Evolutionary conservation across 768 basidiomycete genomes (phyloP), one percentile per base, ranked within the genome.

Genomic region (Podaxis rugospora): DNA sequence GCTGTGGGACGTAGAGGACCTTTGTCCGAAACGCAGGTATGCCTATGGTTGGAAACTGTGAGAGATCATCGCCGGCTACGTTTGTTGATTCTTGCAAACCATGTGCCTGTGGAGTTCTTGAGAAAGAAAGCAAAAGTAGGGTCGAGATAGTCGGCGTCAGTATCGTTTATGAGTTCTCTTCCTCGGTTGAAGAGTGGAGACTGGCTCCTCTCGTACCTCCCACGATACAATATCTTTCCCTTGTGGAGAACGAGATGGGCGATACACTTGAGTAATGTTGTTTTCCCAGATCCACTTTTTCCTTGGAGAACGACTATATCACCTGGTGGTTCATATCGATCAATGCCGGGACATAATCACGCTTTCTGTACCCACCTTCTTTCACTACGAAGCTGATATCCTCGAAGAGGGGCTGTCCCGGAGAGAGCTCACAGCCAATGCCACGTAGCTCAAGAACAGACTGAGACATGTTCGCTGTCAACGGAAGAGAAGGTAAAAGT

Each of bases 1-100:
- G 79, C 72, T 96, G 94, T 0, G 94, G 93, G 25, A 95, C 87
- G 70, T 96, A 96, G 61, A 88, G 82, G 2, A 96, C 86, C 57
- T 80, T 82, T 0, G 88, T 93, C 54, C 94, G 85, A 73, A 87
- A 96, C 16, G 70, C 69, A 2, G 94, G 92, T 23, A 94, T 83
- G 11, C 89, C 92, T 70, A 35, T 51, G 37, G 61, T 61, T 49
- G 52, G 44, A 61, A 37, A 55, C 7, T 4, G 35, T 61, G 42
- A 60, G 52, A 55, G 42, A 49, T 54, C 59, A 50, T 61, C 51
- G 56, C 58, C 59, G 50, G 28, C 35, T 10, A 39, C 14, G 18
- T 55, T 13, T 23, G 40, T 21, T 42, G n/a, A 54, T 44, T 50
- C 32, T 51, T 37, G 59, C 46, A n/a, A 32, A 81, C 85, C 83